Evolutionary conservation across 257 asterid species (phyloP), one percentile per base, ranked within the genome.

Genomic region (Capsicum chinense): DNA sequence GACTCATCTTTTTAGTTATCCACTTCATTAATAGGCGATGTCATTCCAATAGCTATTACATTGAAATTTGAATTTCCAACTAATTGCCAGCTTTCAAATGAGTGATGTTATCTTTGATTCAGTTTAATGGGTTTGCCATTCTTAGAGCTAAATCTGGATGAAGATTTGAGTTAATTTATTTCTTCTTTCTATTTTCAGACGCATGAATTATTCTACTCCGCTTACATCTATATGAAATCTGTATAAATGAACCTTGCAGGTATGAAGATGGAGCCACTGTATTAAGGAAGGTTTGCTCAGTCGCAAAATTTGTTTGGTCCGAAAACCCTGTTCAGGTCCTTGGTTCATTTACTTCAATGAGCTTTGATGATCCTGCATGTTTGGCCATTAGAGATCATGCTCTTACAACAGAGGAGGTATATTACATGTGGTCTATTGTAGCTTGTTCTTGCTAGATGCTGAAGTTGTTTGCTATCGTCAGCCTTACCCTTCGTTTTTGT

Each of bases 181-280:
- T 74, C 81, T 10, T 52, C 14, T 6, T 50, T 76, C 81, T 50
- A 52, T 68, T 78, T 21, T 64, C 52, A 62, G 54, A 26, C 4
- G 26, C 59, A 52, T 76, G 63, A 14, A 7, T 26, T 76, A 54
- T 14, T 47, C 14, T 35, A 26, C 21, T 37, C 26, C 64, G 15
- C 7, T 21, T 76, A 35, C 64, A 26, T 76, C 15, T 76, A 8
- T 54, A 52, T 54, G 60, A 14, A 62, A 6, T 74, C 4, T 21
- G 81, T 76, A 21, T 52, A 52, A 76, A 74, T 52, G 81, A 26
- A 50, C 63, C 35, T 67, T 84, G 69, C 88, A 97, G 99, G 83
- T 97, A 97, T 48, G 99, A 97, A 88, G 98, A 97, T 69, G 99
- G 99, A 56, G 94, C 87, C 84, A 91, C 98, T 78, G 90, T 90